phyloP scores from a whole-genome alignment of 495 filamentous ascomycete genomes.

The Daldinia concentrica region DNA sequence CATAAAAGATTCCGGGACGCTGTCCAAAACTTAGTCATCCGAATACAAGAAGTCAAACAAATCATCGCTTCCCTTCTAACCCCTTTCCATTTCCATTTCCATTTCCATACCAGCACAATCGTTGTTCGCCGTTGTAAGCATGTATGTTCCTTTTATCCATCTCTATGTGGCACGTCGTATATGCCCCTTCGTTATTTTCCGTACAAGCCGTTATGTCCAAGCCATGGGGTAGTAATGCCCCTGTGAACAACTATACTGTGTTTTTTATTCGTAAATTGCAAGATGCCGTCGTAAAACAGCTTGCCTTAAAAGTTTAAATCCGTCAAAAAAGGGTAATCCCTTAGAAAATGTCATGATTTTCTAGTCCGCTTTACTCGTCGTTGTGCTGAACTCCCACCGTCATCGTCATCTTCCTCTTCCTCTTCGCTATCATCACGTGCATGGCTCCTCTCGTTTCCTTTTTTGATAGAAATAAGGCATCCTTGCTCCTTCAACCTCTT shows the following conservation, averaged over 20 bases:
- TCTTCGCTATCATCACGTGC: slow-evolving; percentile 60
- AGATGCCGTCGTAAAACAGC: slow-evolving; percentile 15
- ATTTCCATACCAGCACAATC: slow-evolving; percentile 14
- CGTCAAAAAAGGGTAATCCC: not conserved
- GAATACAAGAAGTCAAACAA: slow-evolving; percentile 17
- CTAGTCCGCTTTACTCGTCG: slow-evolving; percentile 40
- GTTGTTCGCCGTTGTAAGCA: slow-evolving; percentile 12
- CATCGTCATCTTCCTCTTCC: slow-evolving; percentile 56
- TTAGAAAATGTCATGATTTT: slow-evolving; percentile 30
- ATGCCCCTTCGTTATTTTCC: slow-evolving; percentile 28
- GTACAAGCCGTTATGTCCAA: slow-evolving; percentile 35
- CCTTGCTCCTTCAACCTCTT: slow-evolving; percentile 77
- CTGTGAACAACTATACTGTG: slow-evolving; percentile 1
- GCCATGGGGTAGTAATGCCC: slow-evolving; percentile 10
- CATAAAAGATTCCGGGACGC: slow-evolving; percentile 25
- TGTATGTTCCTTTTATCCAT: slow-evolving; percentile 18
- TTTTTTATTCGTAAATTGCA: slow-evolving; percentile 18
- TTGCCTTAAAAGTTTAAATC: not conserved
- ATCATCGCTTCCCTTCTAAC: slow-evolving; percentile 10
- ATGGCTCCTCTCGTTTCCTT: slow-evolving; percentile 72
- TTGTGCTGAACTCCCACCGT: slow-evolving; percentile 25
- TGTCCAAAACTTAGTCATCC: slow-evolving; percentile 19
- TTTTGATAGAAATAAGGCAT: slow-evolving; percentile 81
- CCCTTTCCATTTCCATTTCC: slow-evolving; percentile 2
- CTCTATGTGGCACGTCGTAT: slow-evolving; percentile 33